Evolutionary conservation across 768 basidiomycete genomes (phyloP), one percentile per base, ranked within the genome.

Genomic region (Amanita inopinata): DNA sequence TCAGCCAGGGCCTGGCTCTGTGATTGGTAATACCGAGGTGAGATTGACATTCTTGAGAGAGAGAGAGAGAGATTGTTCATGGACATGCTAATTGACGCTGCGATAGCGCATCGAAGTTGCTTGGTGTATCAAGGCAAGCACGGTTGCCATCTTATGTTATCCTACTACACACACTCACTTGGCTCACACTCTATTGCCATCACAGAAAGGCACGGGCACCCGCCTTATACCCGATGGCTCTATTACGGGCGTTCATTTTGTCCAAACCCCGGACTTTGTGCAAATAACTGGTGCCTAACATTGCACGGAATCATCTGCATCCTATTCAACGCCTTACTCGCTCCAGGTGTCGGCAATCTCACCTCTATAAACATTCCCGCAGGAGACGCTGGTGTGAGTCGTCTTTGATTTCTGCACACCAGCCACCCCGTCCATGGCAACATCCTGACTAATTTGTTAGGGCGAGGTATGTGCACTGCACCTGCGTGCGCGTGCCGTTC

Each of bases 231-330:
- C 83, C 8, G 73, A 77, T 40, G 86, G 81, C 22, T 61, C 78
- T n/a, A 74, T 86, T 51, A 66, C 62, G 1, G 78, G 78, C 38
- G 80, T 74, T 12, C 82, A 80, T 54, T 74, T 84, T 55, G 68
- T 85, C 3, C 66, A 74, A 48, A 84, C 85, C 0, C 78, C 82
- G n/a, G 78, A 80, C 56, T 87, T 77, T 56, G 66, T 85, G 24
- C 83, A 83, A 53, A 61, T 86, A 41, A 78, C 76, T 28, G 87
- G 81, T 65, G 31, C 33, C 56, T 52, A 43, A 23, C 50, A 50
- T 3, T 25, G 14, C 23, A 15, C 4, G 25, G 19, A 5, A 22
- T 14, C 17, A 37, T 30, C n/a, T 10, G 19, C 36, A 4, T 32
- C 35, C 32, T 25, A 14, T 33, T 18, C 23, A 12, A 9, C 17